Evolutionary conservation across 2,329 filamentous ascomycete genomes (phyloP), one percentile per base, ranked within the genome.

Genomic region (Setomelanomma holmii): DNA sequence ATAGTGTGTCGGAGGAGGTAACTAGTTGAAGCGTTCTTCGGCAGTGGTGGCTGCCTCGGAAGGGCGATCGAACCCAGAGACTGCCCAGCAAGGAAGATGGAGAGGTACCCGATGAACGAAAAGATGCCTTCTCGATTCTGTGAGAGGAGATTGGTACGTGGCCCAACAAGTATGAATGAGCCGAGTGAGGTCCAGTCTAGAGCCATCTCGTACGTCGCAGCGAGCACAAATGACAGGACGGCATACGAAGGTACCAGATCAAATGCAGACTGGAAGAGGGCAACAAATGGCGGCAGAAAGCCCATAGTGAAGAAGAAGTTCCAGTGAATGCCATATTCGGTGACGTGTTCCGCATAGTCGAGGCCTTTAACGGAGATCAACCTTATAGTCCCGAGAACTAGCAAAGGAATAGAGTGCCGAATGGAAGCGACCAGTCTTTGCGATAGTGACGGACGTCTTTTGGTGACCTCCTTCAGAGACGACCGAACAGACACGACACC

Each of bases 291-390:
- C 0, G 93, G 91, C 20, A 99, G 78, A 41, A 97, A 84, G 5
- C 87, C 93, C 8, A 99, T 81, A 0, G 95, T 99, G 77, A 98
- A 98, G 82, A 99, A 99, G 76, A 99, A 99, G 75, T 99, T 99
- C 95, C 95, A 99, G 75, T 99, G 95, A 8, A 99, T 91, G 38
- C 95, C 95, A 70, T 99, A 99, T 72, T 99, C 95, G 12, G 91
- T 92, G 52, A 97, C 91, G 78, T 99, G 95, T 74, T 99, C 95
- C 3, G 93, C 93, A 71, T 99, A 99, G 71, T 98, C 92, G 23
- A 97, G 80, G 5, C 91, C 90, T 77, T 99, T 99, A 69, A 98
- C 93, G 64, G 88, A 96, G 61, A 91, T 86, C 20, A 98, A 82
- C 20, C 95, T 86, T 49, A 96, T 80, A 20, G 95, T 71, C 12